These are phyloP conservation scores for Coemansia sp. DNA, from an alignment of 192 early-diverging fungal genomes.

Conservation along the genomic window DNA sequence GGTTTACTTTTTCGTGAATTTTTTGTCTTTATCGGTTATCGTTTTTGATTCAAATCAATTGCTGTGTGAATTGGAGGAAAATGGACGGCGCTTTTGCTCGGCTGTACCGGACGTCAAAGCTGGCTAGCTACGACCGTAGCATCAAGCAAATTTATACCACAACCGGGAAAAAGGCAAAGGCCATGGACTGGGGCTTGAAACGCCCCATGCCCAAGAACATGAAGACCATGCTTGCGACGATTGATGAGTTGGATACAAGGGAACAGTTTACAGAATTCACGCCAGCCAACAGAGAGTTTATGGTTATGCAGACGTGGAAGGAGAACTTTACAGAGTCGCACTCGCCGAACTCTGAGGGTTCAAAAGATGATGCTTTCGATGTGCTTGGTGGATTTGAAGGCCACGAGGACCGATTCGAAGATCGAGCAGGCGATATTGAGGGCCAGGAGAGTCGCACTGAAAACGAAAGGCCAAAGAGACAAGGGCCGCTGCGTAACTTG, in stretches of 20 bases:
- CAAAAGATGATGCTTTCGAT: neutral
- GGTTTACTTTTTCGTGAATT: no score
- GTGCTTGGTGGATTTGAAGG: neutral
- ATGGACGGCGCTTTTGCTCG: constrained; percentile 69
- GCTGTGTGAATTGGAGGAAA: neutral
- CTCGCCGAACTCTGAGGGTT: constrained; percentile 33
- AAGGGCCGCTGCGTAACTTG: constrained; percentile 54
- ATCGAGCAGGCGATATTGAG: neutral
- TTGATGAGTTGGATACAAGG: constrained; percentile 64
- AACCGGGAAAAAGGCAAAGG: constrained; percentile 44
- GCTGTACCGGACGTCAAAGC: constrained; percentile 66
- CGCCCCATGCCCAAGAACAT: constrained; percentile 67
- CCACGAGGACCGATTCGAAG: neutral
- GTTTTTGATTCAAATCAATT: no score
- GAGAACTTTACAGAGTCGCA: constrained; percentile 69
- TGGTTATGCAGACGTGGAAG: constrained; percentile 66
- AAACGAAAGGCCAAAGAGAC: neutral
- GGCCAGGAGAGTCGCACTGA: neutral
- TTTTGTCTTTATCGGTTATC: no score
- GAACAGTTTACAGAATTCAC: constrained; percentile 71
- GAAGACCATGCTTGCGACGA: constrained; percentile 56
- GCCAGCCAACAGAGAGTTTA: constrained; percentile 60
- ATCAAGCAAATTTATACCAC: constrained; percentile 75
- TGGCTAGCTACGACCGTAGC: constrained; percentile 65
- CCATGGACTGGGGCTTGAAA: constrained; percentile 77